Conservation (phyloP, 352 stramenopile genomes). For the Chrysophaeum taylorii region DNA sequence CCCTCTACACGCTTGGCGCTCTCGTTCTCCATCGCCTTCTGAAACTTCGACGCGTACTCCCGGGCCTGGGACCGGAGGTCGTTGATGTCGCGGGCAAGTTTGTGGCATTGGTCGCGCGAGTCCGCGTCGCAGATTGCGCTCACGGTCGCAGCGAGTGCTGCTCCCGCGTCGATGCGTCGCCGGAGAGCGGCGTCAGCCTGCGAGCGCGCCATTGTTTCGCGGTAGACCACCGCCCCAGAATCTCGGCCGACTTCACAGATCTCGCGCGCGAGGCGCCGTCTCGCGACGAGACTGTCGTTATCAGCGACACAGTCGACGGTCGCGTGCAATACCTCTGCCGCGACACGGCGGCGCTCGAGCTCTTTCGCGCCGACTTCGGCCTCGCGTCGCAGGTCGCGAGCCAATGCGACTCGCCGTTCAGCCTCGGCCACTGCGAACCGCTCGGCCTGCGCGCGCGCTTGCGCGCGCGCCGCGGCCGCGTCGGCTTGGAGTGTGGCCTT, state of each 20-base stretch:
- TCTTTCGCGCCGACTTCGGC: background rate
- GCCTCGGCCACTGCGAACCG: background rate
- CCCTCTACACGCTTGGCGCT: no score
- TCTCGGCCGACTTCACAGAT: background rate
- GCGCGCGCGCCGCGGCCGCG: background rate
- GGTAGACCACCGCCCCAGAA: background rate
- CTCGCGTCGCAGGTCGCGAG: background rate
- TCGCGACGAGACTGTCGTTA: background rate
- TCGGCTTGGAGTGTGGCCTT: background rate
- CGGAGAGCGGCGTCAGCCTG: background rate
- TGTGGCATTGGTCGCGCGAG: no score
- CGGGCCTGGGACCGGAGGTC: no score
- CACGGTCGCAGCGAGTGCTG: background rate
- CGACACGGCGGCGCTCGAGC: background rate
- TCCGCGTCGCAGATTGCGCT: background rate
- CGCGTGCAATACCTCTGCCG: background rate
- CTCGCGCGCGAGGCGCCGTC: background rate
- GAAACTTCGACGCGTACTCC: no score
- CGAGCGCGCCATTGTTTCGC: background rate
- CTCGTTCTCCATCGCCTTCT: no score
- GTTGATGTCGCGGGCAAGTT: no score
- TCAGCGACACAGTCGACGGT: background rate
- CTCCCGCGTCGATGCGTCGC: background rate
- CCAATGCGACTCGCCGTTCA: background rate
- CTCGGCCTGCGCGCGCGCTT: background rate